These are phyloP conservation scores for Colletotrichum cuscutae DNA, from an alignment of 2,329 filamentous ascomycete species.

Conservation along the genomic window DNA sequence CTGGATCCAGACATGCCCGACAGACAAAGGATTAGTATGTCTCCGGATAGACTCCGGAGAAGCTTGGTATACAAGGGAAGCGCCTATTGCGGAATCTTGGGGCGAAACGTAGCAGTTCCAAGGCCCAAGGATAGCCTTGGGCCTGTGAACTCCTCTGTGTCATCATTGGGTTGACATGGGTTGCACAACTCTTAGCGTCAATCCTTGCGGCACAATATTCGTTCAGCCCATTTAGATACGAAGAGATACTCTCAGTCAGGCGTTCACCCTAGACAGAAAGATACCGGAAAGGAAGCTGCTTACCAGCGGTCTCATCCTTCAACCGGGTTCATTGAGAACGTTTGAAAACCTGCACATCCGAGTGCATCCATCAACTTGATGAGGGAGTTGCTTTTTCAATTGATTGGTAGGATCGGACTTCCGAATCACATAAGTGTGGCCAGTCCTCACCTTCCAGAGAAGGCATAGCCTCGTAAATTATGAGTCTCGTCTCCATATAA, in stretches of 20 bases:
- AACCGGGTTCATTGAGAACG: neutral
- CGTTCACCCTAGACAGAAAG: neutral
- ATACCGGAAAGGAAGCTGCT: constrained; percentile 14
- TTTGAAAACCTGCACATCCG: neutral
- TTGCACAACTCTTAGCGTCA: constrained; percentile 3
- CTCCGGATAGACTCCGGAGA: neutral
- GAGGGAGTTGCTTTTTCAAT: too few relatives aligned
- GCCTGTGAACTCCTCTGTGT: neutral
- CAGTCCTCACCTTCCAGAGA: neutral
- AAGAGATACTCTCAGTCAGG: neutral
- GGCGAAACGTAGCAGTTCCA: neutral
- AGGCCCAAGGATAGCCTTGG: neutral
- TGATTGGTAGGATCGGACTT: constrained; percentile 14
- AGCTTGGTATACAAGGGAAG: neutral
- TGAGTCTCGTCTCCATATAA: neutral
- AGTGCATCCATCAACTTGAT: neutral
- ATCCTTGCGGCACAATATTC: constrained; percentile 7
- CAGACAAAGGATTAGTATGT: neutral
- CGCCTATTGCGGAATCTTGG: neutral
- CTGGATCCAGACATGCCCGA: neutral
- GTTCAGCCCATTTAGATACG: neutral
- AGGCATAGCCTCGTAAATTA: neutral
- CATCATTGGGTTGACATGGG: neutral
- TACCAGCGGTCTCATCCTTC: constrained; percentile 7
- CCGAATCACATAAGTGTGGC: neutral